Evolutionary conservation across 169 alveolate species (phyloP), one percentile per base, ranked within the genome.

Genomic region (Cryptosporidium canis): DNA sequence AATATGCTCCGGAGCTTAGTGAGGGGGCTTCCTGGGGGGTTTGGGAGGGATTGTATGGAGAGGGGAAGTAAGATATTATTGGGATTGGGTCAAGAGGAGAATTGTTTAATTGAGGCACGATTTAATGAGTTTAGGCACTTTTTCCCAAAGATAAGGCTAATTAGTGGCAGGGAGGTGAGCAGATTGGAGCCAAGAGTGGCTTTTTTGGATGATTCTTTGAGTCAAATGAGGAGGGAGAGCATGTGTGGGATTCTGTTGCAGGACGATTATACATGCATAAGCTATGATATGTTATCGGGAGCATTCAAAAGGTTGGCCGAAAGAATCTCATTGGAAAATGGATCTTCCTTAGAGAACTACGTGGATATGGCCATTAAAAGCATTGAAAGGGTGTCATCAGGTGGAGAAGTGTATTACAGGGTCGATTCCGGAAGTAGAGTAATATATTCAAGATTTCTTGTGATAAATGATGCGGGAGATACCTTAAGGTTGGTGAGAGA

Each of bases 31-130:
- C 66, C 83, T 21, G 21, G 35, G 1, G 66, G 45, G 0, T 1
- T 51, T 1, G 44, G 63, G 7, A 48, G 29, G 7, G 35, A 68
- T 45, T 43, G 39, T 4, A 68, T 68, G 14, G 35, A 16, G 7
- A 68, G 47, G 14, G 24, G 18, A 6, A 35, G 9, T 39, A 68
- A 68, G 21, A 68, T 68, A 9, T 43, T 68, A 51, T n/a, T 68
- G 33, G 83, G 83, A 27, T n/a, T 68, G 14, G 83, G 83, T 24
- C 67, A 68, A 47, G 48, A 45, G 5, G 83, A 68, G 58, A 27
- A 41, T 33, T n/a, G 12, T 3, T 7, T 14, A 44, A 68, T 68
- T 27, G 83, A 68, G 47, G 44, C n/a, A 7, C 18, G 83, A 16
- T 68, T 27, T 68, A 27, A 68, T 8, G 66, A 68, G 2, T 68